These are phyloP conservation scores for Candolleomyces eurysporus DNA, from an alignment of 768 basidiomycete genomes.

Conservation along the genomic window DNA sequence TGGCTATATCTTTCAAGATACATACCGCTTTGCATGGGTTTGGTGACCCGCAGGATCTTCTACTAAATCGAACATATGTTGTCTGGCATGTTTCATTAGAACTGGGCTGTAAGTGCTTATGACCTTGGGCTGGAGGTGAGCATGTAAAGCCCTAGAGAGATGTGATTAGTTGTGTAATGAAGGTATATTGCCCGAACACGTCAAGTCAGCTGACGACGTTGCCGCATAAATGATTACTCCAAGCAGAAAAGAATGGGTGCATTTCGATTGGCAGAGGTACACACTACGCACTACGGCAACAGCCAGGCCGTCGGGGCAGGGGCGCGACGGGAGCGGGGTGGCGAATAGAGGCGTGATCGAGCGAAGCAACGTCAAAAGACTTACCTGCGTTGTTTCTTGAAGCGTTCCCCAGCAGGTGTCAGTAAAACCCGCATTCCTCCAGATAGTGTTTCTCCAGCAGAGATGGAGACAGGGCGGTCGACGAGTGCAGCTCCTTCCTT, in stretches of 20 bases:
- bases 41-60: conserved; percentile 46
- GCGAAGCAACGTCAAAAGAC: conserved; percentile 7
- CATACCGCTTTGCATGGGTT: conserved; percentile 49
- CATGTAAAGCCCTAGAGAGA: conserved; percentile 49
- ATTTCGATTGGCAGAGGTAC: no score
- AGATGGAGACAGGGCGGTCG: conserved; percentile 53
- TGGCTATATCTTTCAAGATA: background rate
- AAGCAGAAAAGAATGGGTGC: no score
- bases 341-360: background rate
- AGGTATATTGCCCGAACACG: background rate
- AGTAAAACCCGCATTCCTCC: conserved; percentile 59
- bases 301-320: background rate
- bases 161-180: background rate
- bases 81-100: conserved; percentile 42
- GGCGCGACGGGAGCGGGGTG: background rate
- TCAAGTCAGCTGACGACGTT: no score
- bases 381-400: conserved; percentile 60
- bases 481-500: conserved; percentile 57
- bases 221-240: no score
- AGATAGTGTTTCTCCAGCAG: conserved; percentile 58
- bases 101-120: conserved; percentile 48
- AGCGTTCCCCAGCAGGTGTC: conserved; percentile 54
- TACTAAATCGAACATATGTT: conserved; percentile 44
- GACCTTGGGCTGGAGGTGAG: conserved; percentile 55
- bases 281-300: no score